These are phyloP conservation scores for Pholiota adiposa DNA, from an alignment of 1,284 basidiomycete genomes.

Conservation along the genomic window DNA sequence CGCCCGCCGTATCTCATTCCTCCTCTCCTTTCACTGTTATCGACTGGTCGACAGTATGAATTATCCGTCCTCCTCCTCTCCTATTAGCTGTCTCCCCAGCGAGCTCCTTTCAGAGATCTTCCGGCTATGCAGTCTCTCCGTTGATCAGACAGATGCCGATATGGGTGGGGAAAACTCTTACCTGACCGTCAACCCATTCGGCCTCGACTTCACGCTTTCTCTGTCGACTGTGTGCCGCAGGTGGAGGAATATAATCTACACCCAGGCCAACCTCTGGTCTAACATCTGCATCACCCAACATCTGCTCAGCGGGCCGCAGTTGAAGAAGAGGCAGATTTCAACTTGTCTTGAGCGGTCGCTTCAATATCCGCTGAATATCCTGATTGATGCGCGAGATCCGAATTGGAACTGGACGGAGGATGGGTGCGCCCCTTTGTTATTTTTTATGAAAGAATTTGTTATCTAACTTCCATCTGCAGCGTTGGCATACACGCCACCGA, in stretches of 20 bases:
- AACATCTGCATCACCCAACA: constrained; percentile 52
- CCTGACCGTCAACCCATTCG: constrained; percentile 40
- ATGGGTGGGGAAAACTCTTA: constrained; percentile 27
- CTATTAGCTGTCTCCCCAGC: constrained; percentile 46
- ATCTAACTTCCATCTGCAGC: constrained; percentile 9
- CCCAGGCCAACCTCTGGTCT: constrained; percentile 56
- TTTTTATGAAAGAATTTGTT: background rate
- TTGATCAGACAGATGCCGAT: constrained; percentile 17
- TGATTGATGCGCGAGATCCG: constrained; percentile 57
- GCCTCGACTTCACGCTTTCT: constrained; percentile 44
- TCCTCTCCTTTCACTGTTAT: constrained; percentile 7
- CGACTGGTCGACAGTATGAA: constrained; percentile 18
- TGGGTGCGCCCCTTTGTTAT: constrained; percentile 40
- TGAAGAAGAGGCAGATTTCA: constrained; percentile 39
- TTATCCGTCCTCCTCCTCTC: constrained; percentile 23
- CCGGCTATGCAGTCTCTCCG: constrained; percentile 39
- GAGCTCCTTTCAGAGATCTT: constrained; percentile 59
- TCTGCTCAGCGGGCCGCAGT: constrained; percentile 31
- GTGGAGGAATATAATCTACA: constrained; percentile 53
- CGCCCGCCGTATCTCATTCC: constrained; percentile 10
- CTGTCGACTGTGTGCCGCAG: constrained; percentile 50
- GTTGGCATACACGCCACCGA: constrained; percentile 8
- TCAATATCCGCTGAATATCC: constrained; percentile 52
- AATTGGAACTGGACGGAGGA: constrained; percentile 55
- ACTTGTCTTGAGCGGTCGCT: constrained; percentile 47